Base-by-base conservation (phyloP, 371 early-diverging fungal species). In the Actinomortierella wolfii region DNA sequence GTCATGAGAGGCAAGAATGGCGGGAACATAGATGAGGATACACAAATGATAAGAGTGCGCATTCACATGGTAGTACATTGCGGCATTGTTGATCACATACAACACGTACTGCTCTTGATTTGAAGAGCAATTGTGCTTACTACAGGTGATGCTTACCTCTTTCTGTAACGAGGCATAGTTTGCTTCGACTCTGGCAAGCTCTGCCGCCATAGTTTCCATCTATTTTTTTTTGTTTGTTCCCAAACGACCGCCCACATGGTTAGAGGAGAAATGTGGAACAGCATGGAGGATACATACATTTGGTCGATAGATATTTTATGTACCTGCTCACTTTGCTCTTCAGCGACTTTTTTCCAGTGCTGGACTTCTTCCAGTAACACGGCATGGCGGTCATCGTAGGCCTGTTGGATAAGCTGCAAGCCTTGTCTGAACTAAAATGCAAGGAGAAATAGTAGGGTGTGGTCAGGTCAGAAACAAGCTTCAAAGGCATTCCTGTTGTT, bases 271-370 rank as follows among this genome's bases (percentile, higher is more conserved):
- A n/a, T n/a, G n/a, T n/a, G n/a, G n/a, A n/a, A n/a, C n/a, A n/a
- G n/a, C n/a, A n/a, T n/a, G n/a, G n/a, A n/a, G n/a, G n/a, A n/a
- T n/a, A n/a, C n/a, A n/a, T n/a, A n/a, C n/a, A n/a, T n/a, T n/a
- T n/a, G n/a, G n/a, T n/a, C n/a, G n/a, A n/a, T n/a, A n/a, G n/a
- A n/a, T n/a, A n/a, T n/a, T n/a, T n/a, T n/a, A n/a, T n/a, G 15
- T 53, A 73, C 74, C 61, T 73, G 67, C 0, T 49, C 63, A 47
- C 60, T 62, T 34, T 67, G 67, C 18, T 73, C 74, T 49, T 67
- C 74, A 15, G 74, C 66, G 23, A 66, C 61, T 63, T 63, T 62
- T 41, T 73, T 73, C 74, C 74, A 73, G 2, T 55, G 55, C 51
- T 67, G 59, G 24, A 59, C 63, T 49, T 73, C 74, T n/a, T 73